phyloP scores from a whole-genome alignment of 108 stramenopile genomes.

The Pseudonitzschia pungens region DNA sequence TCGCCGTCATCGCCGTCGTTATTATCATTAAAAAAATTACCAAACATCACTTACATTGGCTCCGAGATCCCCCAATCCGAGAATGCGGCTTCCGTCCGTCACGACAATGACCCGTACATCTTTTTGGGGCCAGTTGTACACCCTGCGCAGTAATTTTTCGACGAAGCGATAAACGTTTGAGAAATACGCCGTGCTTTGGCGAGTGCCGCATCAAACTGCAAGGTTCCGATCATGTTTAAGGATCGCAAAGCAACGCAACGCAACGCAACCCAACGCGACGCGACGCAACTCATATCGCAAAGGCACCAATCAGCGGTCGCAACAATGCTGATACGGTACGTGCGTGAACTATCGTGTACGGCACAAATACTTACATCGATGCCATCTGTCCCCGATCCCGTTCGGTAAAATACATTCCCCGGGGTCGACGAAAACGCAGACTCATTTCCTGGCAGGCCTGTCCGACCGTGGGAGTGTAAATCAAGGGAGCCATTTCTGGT shows the following conservation, averaged over 20 bases:
- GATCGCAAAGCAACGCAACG: no score
- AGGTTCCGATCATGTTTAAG: no score
- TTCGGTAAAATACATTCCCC: constrained; percentile 95
- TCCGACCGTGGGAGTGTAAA: constrained; percentile 99
- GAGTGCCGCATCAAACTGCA: no score
- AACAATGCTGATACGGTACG: neutral
- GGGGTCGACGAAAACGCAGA: constrained; percentile 72
- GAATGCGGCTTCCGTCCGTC: constrained; percentile 95
- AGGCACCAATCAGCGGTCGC: no score
- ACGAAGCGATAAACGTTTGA: neutral
- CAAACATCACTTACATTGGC: constrained; percentile 76
- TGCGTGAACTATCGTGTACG: neutral
- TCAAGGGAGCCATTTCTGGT: constrained; percentile 90
- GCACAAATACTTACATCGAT: constrained; percentile 50
- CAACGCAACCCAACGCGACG: no score
- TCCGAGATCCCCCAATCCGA: constrained; percentile 97
- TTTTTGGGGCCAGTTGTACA: constrained; percentile 96
- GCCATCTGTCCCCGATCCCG: constrained; percentile 93
- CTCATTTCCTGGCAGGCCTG: constrained; percentile 93
- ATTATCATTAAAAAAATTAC: no score
- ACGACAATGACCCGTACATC: constrained; percentile 96
- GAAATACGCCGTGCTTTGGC: no score
- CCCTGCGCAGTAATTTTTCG: constrained; percentile 14
- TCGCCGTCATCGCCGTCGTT: no score
- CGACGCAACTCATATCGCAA: no score